These are phyloP conservation scores for Penicillium psychrosexuale DNA, from an alignment of 2,329 filamentous ascomycete species.

Conservation along the genomic window DNA sequence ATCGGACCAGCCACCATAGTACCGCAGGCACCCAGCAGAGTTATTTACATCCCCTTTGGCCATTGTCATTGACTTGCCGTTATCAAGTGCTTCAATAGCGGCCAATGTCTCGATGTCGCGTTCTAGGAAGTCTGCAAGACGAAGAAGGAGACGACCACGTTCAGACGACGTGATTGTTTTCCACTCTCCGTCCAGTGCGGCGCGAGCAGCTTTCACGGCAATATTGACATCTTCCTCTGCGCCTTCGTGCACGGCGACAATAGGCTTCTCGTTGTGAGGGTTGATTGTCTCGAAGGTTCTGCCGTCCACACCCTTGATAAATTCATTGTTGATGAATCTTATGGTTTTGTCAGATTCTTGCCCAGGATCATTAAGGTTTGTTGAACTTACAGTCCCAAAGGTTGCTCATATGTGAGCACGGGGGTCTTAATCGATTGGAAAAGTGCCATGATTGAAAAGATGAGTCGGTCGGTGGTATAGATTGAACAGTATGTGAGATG, in stretches of 20 bases:
- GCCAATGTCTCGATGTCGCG: conserved; percentile 9
- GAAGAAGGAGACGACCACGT: conserved; percentile 7
- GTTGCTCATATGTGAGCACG: conserved; percentile 4
- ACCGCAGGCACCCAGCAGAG: background rate
- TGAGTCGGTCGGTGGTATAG: background rate
- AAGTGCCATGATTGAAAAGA: background rate
- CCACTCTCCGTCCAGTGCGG: conserved; percentile 9
- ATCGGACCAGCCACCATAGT: conserved; percentile 12
- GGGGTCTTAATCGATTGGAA: conserved; percentile 1
- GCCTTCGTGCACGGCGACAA: conserved; percentile 5
- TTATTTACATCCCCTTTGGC: conserved; percentile 5
- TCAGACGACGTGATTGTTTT: background rate
- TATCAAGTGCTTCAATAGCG: conserved; percentile 13
- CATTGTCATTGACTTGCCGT: conserved; percentile 9
- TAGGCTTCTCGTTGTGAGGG: conserved; percentile 6
- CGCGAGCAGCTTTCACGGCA: conserved; percentile 3
- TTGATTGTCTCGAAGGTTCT: conserved; percentile 7
- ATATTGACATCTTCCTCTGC: conserved; percentile 7
- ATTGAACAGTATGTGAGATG: no score
- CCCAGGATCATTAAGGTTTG: no score
- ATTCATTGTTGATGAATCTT: conserved; percentile 8
- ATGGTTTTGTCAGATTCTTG: background rate
- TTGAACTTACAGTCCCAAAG: conserved; percentile 5
- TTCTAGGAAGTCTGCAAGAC: conserved; percentile 9
- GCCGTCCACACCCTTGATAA: conserved; percentile 3